These are phyloP conservation scores for Escallonia rubra DNA, from an alignment of 129 eudicot species.

Conservation along the genomic window DNA sequence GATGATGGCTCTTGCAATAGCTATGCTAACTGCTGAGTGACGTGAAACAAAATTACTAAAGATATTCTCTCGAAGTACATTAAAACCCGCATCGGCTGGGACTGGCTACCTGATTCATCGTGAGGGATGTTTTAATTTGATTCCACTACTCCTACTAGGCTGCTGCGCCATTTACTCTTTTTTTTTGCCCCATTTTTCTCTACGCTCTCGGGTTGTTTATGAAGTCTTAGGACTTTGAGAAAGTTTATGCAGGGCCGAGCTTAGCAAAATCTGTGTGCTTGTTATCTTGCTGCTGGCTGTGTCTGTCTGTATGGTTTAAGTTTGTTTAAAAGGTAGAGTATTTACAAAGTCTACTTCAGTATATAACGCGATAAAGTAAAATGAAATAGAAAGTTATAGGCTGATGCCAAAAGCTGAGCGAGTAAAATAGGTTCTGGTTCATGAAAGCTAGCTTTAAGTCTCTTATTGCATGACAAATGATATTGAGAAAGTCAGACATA, in stretches of 20 bases:
- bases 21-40: not conserved
- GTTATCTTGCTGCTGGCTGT: not conserved
- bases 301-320: no score
- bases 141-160: no score
- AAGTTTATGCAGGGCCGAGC: not conserved
- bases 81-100: not conserved
- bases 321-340: not conserved
- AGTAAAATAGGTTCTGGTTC: not conserved
- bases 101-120: no score
- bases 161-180: no score
- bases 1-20: not conserved
- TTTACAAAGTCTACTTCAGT: not conserved
- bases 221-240: not conserved
- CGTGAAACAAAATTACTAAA: no score
- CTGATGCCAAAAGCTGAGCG: not conserved
- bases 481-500: no score
- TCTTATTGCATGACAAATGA: no score
- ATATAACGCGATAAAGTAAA: no score
- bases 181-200: no score
- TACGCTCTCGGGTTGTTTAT: not conserved
- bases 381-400: not conserved
- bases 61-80: not conserved
- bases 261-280: not conserved
- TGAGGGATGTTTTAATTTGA: no score
- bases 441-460: no score